phyloP scores from a whole-genome alignment of 768 basidiomycete species.

The Chalciporus sphaerocephalus region DNA sequence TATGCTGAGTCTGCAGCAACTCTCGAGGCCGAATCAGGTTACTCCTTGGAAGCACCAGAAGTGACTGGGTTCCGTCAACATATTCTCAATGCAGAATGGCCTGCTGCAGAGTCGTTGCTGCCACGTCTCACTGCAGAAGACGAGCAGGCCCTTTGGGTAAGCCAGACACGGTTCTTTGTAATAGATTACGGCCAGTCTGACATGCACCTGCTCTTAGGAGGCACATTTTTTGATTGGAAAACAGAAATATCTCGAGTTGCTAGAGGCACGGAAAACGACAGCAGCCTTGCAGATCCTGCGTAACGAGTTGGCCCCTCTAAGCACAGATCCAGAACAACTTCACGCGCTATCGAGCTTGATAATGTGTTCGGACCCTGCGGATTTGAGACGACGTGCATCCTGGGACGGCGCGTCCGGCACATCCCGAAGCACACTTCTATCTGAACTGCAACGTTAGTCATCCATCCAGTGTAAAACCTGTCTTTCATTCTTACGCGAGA shows the following conservation, averaged over 20 bases:
- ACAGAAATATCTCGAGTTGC: slow-evolving; percentile 93
- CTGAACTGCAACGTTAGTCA: slow-evolving; percentile 73
- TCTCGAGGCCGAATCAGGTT: slow-evolving; percentile 91
- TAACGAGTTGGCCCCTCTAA: slow-evolving; percentile 80
- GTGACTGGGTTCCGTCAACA: slow-evolving; percentile 78
- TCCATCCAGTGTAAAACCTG: background rate
- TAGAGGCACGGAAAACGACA: slow-evolving; percentile 78
- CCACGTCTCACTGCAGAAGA: slow-evolving; percentile 64
- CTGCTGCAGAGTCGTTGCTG: slow-evolving; percentile 68
- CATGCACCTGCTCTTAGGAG: slow-evolving; percentile 47
- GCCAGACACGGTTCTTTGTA: slow-evolving; percentile 26
- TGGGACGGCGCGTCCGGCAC: slow-evolving; percentile 88
- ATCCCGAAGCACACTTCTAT: slow-evolving; percentile 74
- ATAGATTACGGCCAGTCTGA: slow-evolving; percentile 15
- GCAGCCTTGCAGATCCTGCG: slow-evolving; percentile 82
- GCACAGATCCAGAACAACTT: slow-evolving; percentile 73
- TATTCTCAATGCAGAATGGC: slow-evolving; percentile 78
- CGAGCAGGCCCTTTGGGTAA: slow-evolving; percentile 65
- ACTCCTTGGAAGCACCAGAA: slow-evolving; percentile 71
- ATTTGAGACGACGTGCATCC: slow-evolving; percentile 70
- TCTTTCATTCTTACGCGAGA: background rate
- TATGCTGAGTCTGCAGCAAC: slow-evolving; percentile 79
- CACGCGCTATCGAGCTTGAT: slow-evolving; percentile 87
- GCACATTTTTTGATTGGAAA: slow-evolving; percentile 84
- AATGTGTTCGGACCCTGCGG: slow-evolving; percentile 86